Percentiles rank a stretch among this genome's conserved stretches.
These are phyloP conservation scores for Trypanosoma vivax DNA, from an alignment of 208 protist genomes.

Conservation along the genomic window DNA sequence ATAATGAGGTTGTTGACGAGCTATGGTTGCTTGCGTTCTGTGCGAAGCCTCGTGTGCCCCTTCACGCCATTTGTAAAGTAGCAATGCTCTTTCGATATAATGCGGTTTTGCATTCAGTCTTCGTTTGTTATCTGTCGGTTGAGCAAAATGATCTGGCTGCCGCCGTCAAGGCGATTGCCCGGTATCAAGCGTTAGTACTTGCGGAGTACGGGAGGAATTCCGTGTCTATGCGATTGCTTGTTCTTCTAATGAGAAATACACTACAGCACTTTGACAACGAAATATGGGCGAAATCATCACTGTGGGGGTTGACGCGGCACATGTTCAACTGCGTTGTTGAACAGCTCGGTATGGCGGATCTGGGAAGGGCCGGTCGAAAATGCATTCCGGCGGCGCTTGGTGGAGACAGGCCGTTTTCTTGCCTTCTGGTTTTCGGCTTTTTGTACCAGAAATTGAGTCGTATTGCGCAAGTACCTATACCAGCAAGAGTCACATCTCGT, in stretches of 20 bases:
- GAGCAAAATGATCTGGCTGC: conserved; percentile 3
- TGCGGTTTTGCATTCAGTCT: conserved; percentile 2
- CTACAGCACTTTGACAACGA: conserved; percentile 17
- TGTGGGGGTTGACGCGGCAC: conserved; percentile 11
- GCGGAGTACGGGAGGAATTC: conserved; percentile 1
- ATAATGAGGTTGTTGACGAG: conserved; percentile 29
- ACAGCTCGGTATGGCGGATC: conserved; percentile 9
- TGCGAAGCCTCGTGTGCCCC: conserved; percentile 12
- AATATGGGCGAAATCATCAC: conserved; percentile 2
- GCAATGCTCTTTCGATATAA: conserved; percentile 2
- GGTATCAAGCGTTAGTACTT: conserved; percentile 10
- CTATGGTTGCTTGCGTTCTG: conserved; percentile 32
- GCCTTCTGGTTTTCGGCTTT: conserved; percentile 26
- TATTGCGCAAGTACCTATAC: conserved; percentile 35
- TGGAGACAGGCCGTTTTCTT: conserved; percentile 1
- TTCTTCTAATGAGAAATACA: conserved; percentile 8
- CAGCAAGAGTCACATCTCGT: conserved; percentile 34
- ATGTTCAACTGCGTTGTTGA: conserved; percentile 27
- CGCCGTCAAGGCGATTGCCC: conserved; percentile 10
- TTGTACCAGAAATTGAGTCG: conserved; percentile 29
- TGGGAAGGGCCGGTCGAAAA: conserved; percentile 13
- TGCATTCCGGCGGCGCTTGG: conserved; percentile 13
- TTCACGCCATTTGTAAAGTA: conserved; percentile 1
- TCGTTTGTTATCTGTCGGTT: conserved; percentile 3
- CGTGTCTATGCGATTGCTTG: conserved; percentile 11